Evolutionary conservation across 2,329 filamentous ascomycete genomes (phyloP).

Genomic region (Colletotrichum destructivum): DNA sequence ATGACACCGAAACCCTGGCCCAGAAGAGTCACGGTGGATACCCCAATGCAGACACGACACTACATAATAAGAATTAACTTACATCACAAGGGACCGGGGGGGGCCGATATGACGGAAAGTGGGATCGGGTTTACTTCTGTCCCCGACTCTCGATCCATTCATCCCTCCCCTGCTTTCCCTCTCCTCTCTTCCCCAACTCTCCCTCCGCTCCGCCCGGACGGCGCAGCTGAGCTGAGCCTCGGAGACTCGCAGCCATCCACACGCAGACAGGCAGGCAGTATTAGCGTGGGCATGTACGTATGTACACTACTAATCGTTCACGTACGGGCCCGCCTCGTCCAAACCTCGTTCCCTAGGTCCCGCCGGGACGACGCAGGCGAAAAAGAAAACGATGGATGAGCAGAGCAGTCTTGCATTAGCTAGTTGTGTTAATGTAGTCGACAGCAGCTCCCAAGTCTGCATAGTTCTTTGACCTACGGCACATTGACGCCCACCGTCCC

Average conservation of each 20-base stretch:
- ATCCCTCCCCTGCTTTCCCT: not conserved
- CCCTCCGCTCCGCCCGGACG: slow-evolving; percentile 33
- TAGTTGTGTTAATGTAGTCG: not conserved
- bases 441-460: not conserved
- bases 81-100: not conserved
- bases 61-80: slow-evolving; percentile 16
- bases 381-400: not conserved
- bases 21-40: slow-evolving; percentile 23
- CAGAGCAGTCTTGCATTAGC: not conserved
- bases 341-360: not conserved
- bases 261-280: too few relatives aligned
- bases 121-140: slow-evolving; percentile 17
- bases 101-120: slow-evolving; percentile 16
- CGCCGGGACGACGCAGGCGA: not conserved
- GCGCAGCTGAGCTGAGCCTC: slow-evolving; percentile 37
- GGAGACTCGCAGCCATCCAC: slow-evolving; percentile 3
- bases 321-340: not conserved
- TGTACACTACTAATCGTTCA: not conserved
- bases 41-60: not conserved
- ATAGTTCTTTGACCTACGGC: slow-evolving; percentile 30
- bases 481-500: slow-evolving; percentile 38
- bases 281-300: not conserved
- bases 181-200: not conserved
- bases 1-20: slow-evolving; percentile 1
- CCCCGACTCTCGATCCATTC: not conserved